Evolutionary conservation across 805 yeast genomes (phyloP), one percentile per base, ranked within the genome.

Genomic region (Kluyveromyces starmeri): DNA sequence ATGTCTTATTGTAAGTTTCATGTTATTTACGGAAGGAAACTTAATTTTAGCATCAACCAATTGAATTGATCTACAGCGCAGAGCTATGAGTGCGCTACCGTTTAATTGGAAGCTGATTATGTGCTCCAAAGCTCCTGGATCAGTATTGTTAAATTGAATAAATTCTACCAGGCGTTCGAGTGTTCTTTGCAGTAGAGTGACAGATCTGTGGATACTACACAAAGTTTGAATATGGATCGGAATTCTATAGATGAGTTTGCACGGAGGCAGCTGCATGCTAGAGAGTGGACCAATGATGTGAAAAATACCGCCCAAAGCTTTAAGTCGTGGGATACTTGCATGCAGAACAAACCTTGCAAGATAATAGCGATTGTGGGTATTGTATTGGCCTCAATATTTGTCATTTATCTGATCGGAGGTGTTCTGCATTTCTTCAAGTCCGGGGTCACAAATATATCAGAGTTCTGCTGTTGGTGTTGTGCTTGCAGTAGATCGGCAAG

Each of bases 291-390:
- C 9, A 42, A 45, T 25, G 59, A 49, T 32, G 53, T 51, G 2
- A 41, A 45, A 10, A 45, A 53, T 15, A 61, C 68, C 2, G 65
- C 62, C 5, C 45, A 63, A 19, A 55, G 81, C 5, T 79, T 79
- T 63, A 71, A 65, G 48, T 44, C 54, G 35, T 83, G 94, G 92
- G 74, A 78, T 50, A 71, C 83, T 2, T 83, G 94, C 58, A 82
- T 81, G 89, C 79, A 69, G 49, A 79, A 81, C 55, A 75, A 61
- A 28, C 65, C 76, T 30, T 83, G 94, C 58, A 83, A 83, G 50
- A 72, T 82, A 38, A 71, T 79, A 14, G 88, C 83, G 4, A 82
- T 83, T 28, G 83, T 81, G 10, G 79, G 82, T 3, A 78, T 82
- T 3, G 72, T 64, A 0, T 48, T 83, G 9, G 89, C 77, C 0